Conservation (phyloP, 2,329 filamentous ascomycete species). For the Chaetothyriales sp. region DNA sequence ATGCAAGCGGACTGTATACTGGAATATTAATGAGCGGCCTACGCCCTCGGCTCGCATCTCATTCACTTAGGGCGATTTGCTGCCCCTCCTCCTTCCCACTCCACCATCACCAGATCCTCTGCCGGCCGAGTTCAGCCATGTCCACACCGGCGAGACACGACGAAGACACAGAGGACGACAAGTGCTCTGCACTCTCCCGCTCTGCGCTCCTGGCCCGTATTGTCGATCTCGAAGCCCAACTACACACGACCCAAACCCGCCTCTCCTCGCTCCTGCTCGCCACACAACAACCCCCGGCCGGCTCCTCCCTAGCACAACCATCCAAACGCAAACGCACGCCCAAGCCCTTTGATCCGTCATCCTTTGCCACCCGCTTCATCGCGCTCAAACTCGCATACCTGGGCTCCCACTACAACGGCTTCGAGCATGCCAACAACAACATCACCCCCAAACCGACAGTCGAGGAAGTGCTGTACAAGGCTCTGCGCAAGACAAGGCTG, state of each 20-base stretch:
- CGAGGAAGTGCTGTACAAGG: conserved; percentile 89
- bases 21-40: background rate
- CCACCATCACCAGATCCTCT: background rate
- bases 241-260: conserved; percentile 38
- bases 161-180: conserved; percentile 5
- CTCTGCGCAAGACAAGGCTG: conserved; percentile 64
- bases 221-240: conserved; percentile 51
- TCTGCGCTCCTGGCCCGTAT: conserved; percentile 56
- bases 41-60: background rate
- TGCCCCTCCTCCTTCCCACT: too few species aligned
- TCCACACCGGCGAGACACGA: background rate
- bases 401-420: conserved; percentile 81
- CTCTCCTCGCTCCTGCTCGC: conserved; percentile 12
- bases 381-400: conserved; percentile 91
- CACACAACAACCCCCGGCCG: background rate
- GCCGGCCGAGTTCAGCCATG: background rate
- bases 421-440: conserved; percentile 68
- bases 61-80: background rate
- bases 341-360: conserved; percentile 57
- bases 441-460: conserved; percentile 61
- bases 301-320: background rate
- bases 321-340: conserved; percentile 17
- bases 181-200: conserved; percentile 56
- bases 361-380: conserved; percentile 70
- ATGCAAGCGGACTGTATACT: too few species aligned